phyloP scores from a whole-genome alignment of 2,329 filamentous ascomycete genomes.

The Aureobasidium sp. region DNA sequence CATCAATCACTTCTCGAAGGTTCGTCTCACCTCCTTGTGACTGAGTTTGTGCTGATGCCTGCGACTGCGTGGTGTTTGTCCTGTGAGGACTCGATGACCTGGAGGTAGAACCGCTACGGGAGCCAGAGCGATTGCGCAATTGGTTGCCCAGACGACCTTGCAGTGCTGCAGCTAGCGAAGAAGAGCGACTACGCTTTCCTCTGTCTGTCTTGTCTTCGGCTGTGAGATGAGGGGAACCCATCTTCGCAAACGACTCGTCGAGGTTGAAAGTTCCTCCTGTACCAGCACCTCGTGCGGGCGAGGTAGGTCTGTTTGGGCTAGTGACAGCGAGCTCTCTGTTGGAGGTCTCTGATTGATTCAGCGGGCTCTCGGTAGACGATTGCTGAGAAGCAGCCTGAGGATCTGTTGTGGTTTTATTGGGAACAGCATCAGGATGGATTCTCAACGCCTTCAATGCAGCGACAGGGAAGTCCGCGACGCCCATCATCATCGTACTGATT shows the following conservation, averaged over 20 bases:
- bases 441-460: slow-evolving; percentile 43
- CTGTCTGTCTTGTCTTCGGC: not conserved
- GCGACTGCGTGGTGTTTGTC: not conserved
- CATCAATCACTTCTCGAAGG: slow-evolving; percentile 17
- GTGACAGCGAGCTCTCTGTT: not conserved
- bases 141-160: slow-evolving; percentile 12
- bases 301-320: not conserved
- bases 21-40: not conserved
- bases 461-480: slow-evolving; percentile 62
- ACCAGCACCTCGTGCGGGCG: not conserved
- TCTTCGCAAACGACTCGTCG: slow-evolving; percentile 19
- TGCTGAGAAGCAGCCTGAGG: not conserved
- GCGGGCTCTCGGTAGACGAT: not conserved
- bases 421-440: slow-evolving; percentile 27
- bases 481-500: slow-evolving; percentile 68
- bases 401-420: slow-evolving; percentile 14
- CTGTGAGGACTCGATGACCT: not conserved
- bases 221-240: slow-evolving; percentile 14
- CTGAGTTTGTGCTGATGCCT: not conserved
- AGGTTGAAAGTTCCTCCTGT: slow-evolving; percentile 17
- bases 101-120: not conserved
- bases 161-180: slow-evolving; percentile 15
- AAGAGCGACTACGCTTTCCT: slow-evolving; percentile 10
- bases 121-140: not conserved
- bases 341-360: not conserved